Evolutionary conservation across 2,329 filamentous ascomycete species (phyloP).

Genomic region (Exophiala alcalophila): DNA sequence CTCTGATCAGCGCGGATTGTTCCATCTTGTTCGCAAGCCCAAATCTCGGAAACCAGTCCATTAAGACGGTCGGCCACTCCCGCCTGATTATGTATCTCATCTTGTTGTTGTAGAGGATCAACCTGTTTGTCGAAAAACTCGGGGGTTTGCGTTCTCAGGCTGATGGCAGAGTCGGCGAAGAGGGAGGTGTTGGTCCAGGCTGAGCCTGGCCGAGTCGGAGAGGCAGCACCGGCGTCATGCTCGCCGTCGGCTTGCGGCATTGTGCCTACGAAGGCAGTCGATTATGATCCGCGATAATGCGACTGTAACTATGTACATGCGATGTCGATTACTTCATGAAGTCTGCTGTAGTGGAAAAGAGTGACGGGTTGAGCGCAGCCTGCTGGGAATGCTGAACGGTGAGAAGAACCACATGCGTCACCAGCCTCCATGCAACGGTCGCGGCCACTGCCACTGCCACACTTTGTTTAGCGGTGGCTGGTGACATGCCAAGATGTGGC

Average conservation of each 20-base stretch:
- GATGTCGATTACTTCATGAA: not conserved
- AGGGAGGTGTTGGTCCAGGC: constrained; percentile 27
- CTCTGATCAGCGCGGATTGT: constrained; percentile 12
- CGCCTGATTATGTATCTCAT: constrained; percentile 3
- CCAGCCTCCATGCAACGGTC: no score
- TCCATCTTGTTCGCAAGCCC: constrained; percentile 26
- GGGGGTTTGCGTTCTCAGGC: constrained; percentile 28
- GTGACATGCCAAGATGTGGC: no score
- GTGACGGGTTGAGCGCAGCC: constrained; percentile 5
- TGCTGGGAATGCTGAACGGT: constrained; percentile 5
- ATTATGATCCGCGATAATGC: not conserved
- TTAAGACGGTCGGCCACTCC: constrained; percentile 22
- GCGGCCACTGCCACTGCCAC: no score
- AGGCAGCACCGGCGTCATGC: constrained; percentile 2
- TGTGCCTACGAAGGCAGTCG: not conserved
- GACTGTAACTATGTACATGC: not conserved
- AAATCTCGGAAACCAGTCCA: constrained; percentile 24
- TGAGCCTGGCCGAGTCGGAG: constrained; percentile 24
- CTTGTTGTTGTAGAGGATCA: constrained; percentile 2
- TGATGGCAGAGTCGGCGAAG: constrained; percentile 33
- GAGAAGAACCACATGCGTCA: no score
- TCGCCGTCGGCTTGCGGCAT: constrained; percentile 11
- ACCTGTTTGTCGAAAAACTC: constrained; percentile 15
- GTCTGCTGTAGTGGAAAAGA: not conserved
- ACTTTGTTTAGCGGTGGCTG: no score